Percentiles rank a stretch among this genome's conserved stretches.
Conservation (phyloP, 352 stramenopile genomes). For the Phytophthora boehmeriae region DNA sequence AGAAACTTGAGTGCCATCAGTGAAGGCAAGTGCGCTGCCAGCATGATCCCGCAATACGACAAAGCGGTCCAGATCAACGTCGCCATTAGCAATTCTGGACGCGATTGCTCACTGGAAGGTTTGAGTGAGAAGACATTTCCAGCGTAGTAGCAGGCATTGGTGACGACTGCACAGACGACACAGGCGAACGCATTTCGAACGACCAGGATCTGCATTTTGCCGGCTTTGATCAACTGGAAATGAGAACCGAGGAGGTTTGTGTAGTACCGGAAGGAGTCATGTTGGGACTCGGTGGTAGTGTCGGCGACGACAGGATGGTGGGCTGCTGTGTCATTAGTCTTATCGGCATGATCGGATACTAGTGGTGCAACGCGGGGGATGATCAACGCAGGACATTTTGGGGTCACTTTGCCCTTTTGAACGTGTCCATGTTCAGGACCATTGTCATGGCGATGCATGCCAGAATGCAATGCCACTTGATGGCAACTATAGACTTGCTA, state of each 20-base stretch:
- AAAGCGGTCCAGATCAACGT: slow-evolving; percentile 34
- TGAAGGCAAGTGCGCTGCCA: slow-evolving; percentile 18
- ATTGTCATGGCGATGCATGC: no score
- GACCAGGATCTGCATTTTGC: slow-evolving; percentile 18
- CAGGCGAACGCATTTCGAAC: slow-evolving; percentile 27
- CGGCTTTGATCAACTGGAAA: slow-evolving; percentile 20
- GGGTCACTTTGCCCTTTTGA: no score
- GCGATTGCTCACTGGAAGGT: slow-evolving; percentile 31
- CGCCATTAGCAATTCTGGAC: slow-evolving; percentile 31
- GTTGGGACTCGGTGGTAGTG: background rate
- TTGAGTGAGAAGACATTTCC: slow-evolving; percentile 33
- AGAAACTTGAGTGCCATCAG: slow-evolving; percentile 26
- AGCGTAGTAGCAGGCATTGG: slow-evolving; percentile 36
- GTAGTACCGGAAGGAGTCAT: background rate
- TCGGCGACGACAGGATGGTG: no score
- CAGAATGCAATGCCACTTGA: no score
- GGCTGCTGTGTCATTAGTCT: no score
- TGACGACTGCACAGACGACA: slow-evolving; percentile 19
- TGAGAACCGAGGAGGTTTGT: background rate
- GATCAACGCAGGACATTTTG: no score
- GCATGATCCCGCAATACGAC: slow-evolving; percentile 20
- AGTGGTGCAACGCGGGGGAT: no score
- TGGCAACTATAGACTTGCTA: no score
- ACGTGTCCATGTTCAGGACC: no score
- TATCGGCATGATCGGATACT: no score